phyloP scores from a whole-genome alignment of 306 rosid species.

The Hippophae tibetana region DNA sequence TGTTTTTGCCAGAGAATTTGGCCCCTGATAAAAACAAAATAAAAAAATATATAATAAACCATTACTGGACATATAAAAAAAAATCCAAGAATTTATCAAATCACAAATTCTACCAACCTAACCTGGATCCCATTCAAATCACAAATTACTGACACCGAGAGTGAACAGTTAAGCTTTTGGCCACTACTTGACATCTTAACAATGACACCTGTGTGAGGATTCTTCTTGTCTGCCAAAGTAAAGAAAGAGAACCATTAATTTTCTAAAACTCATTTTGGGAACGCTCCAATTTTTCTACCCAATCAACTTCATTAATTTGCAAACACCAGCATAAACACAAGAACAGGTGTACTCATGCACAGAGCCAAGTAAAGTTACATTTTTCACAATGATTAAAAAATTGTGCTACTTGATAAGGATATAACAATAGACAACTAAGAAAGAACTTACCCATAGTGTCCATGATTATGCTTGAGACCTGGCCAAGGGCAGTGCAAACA shows the following conservation, averaged over 20 bases:
- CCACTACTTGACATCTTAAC: constrained; percentile 63
- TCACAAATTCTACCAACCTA: constrained; percentile 25
- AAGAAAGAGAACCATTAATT: constrained; percentile 12
- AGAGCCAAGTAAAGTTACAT: constrained; percentile 16
- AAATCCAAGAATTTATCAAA: constrained; percentile 11
- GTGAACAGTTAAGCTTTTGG: constrained; percentile 58
- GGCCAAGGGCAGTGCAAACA: constrained; percentile 68
- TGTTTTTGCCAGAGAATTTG: constrained; percentile 37
- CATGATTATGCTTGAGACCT: constrained; percentile 33
- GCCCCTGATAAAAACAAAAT: constrained; percentile 41
- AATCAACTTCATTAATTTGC: neutral
- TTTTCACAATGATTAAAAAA: constrained; percentile 11
- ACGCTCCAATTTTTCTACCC: neutral
- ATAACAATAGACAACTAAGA: neutral
- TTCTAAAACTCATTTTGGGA: constrained; percentile 6
- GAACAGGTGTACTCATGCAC: neutral
- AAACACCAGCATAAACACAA: constrained; percentile 1
- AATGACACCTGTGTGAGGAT: constrained; percentile 60
- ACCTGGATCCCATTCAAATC: constrained; percentile 45
- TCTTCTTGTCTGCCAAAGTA: constrained; percentile 56
- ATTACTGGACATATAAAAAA: constrained; percentile 8
- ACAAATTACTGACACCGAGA: constrained; percentile 77
- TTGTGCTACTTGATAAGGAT: constrained; percentile 10
- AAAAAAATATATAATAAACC: constrained; percentile 22
- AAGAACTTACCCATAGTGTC: constrained; percentile 53